Percentiles rank a stretch among this genome's conserved stretches.
Evolutionary conservation across 495 filamentous ascomycete genomes (phyloP).

Genomic region (Podospora pseudopauciseta): DNA sequence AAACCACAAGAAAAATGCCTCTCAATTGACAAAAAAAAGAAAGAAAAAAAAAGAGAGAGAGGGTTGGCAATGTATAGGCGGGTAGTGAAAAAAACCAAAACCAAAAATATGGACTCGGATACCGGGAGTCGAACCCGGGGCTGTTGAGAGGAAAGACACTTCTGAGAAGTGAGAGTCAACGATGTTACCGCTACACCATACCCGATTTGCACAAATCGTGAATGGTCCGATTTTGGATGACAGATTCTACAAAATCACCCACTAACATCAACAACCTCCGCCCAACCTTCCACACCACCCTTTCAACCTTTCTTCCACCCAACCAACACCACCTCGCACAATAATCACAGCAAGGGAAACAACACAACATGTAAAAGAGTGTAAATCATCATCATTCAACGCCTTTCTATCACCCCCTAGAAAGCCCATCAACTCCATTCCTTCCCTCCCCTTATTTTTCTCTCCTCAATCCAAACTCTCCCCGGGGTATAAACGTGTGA

Average conservation of each 20-base stretch:
- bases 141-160: background rate
- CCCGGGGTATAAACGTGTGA: background rate
- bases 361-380: background rate
- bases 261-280: too few species aligned
- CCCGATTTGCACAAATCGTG: background rate
- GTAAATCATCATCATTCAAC: background rate
- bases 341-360: too few species aligned
- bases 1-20: too few species aligned
- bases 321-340: too few species aligned
- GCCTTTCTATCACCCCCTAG: background rate
- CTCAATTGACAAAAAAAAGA: background rate
- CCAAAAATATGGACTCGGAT: background rate
- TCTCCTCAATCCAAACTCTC: too few species aligned
- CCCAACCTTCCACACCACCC: too few species aligned
- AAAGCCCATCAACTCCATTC: background rate
- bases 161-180: background rate
- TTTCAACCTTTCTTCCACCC: too few species aligned
- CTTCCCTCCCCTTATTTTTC: background rate
- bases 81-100: background rate
- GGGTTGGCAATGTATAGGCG: too few species aligned
- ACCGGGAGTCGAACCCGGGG: background rate
- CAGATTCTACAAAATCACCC: background rate
- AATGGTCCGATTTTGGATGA: background rate
- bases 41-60: too few species aligned
- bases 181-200: background rate